These are phyloP conservation scores for Capronia epimyces DNA, from an alignment of 2,329 filamentous ascomycete species.

Conservation along the genomic window DNA sequence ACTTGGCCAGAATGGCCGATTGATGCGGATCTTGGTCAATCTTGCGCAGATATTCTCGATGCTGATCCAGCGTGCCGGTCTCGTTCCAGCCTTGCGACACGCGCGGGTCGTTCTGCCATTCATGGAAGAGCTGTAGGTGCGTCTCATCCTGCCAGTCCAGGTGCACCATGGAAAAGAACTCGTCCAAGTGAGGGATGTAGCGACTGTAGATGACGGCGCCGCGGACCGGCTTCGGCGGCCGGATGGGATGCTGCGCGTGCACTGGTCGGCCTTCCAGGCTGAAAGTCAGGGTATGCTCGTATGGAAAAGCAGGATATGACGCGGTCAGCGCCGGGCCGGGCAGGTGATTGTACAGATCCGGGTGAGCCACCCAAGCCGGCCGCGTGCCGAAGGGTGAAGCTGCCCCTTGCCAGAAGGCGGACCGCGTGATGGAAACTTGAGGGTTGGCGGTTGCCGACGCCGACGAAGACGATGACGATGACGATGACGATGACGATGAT, in stretches of 20 bases:
- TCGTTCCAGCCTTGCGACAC: conserved; percentile 77
- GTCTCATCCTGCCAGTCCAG: conserved; percentile 60
- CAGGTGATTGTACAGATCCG: conserved; percentile 33
- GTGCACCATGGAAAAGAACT: conserved; percentile 72
- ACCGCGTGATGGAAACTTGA: conserved; percentile 28
- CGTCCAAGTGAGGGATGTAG: conserved; percentile 68
- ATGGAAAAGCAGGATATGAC: conserved; percentile 8
- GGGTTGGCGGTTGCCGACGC: too few relatives aligned
- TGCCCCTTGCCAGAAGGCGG: conserved; percentile 64
- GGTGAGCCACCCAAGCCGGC: conserved; percentile 52
- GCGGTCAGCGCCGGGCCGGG: conserved; percentile 29
- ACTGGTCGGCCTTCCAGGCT: conserved; percentile 26
- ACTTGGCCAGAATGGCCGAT: conserved; percentile 63
- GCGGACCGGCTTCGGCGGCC: conserved; percentile 64
- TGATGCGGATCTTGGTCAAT: conserved; percentile 68
- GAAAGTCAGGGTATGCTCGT: conserved; percentile 5
- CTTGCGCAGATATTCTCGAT: conserved; percentile 63
- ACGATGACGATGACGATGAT: conserved; percentile 25
- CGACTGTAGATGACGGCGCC: conserved; percentile 70
- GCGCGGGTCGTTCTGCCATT: conserved; percentile 78
- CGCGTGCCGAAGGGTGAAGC: conserved; percentile 62
- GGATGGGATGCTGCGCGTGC: conserved; percentile 64
- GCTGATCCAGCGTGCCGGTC: conserved; percentile 68
- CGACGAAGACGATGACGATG: conserved; percentile 21
- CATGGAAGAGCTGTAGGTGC: conserved; percentile 67